Base-by-base conservation (phyloP, 768 basidiomycete species). In the Xerocomellus dryophilus region DNA sequence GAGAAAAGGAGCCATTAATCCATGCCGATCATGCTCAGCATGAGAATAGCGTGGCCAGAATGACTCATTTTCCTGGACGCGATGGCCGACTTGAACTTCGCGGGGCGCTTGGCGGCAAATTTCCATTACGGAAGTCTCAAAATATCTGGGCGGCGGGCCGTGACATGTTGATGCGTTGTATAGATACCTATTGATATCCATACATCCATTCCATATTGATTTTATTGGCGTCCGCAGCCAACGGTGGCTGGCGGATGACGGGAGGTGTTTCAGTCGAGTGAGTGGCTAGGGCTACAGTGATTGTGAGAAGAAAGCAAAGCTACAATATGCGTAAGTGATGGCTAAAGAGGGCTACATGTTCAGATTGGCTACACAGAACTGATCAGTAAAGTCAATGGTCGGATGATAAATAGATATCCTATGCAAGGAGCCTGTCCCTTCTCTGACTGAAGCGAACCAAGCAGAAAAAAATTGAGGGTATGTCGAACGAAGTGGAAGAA, bases 311-410 rank as follows among this genome's bases (percentile, higher is more conserved):
- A 43, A 45, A 18, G 17, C 14, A 58, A 44, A 29, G 52, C 53
- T 68, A 66, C 66, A 66, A 60, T 64, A 51, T 56, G 54, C 47
- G 51, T 53, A 47, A 50, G 58, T 51, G 52, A 34, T 40, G 18
- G 42, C 21, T 21, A 51, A 39, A 43, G 52, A 56, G 52, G 56
- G 67, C 68, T 70, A 70, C 66, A 68, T 50, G 53, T 55, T 51
- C 53, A 32, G 51, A 44, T 50, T 56, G 57, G 58, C 65, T 67
- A 69, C 59, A 67, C 47, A 50, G 47, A 63, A 21, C 48, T 57
- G 56, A 57, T 57, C 52, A 34, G 54, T 31, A 35, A 50, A 48
- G 54, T 48, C 23, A 35, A 32, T 39, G 52, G 17, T 29, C 4
- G 29, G 35, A 32, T 39, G 51, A 66, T 66, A 68, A 56, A 66